Evolutionary conservation across 2,329 filamentous ascomycete genomes (phyloP), one percentile per base, ranked within the genome.

Genomic region (Aphanoascus verrucosus): DNA sequence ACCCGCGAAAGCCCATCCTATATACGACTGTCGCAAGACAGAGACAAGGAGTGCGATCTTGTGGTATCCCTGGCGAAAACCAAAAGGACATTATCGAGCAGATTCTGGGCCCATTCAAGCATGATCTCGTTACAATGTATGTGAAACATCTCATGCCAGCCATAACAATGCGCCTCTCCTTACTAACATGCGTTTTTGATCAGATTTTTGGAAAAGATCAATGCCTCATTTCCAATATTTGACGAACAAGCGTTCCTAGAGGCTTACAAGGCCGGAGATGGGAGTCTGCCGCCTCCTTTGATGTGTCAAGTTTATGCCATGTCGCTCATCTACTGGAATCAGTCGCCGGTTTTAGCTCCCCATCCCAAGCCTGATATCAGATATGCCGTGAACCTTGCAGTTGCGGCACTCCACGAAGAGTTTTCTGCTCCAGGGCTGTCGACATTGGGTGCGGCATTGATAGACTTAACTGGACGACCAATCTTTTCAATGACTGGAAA

Each of bases 321-420:
- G 60, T 74, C 77, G 0, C 63, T 82, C 2, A 72, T 78, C 2
- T 81, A 78, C 59, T 84, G 81, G 80, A 71, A 72, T 23, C 72
- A 74, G 50, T 74, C 74, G 0, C 69, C 69, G 0, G 64, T 69
- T 3, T 62, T 77, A 2, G 66, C 68, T 3, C 65, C 65, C 4
- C 72, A 77, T 54, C 72, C 74, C 3, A 71, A 75, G 46, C 80
- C 80, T 0, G 80, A 84, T 60, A 71, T 73, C 40, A 74, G 79
- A 43, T 83, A 80, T 61, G 75, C 80, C 7, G 82, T 82, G 73
- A 83, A 83, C 55, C 72, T 81, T 55, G 79, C 79, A 5, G 78
- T 76, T 17, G 78, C 79, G 50, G 78, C 80, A 1, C 69, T 82
- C 2, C 79, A 81, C 57, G 80, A 83, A 55, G 74, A 82, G 5